Evolutionary conservation across 2,329 filamentous ascomycete species (phyloP), one percentile per base, ranked within the genome.

Genomic region (Lachnellula hyalina): DNA sequence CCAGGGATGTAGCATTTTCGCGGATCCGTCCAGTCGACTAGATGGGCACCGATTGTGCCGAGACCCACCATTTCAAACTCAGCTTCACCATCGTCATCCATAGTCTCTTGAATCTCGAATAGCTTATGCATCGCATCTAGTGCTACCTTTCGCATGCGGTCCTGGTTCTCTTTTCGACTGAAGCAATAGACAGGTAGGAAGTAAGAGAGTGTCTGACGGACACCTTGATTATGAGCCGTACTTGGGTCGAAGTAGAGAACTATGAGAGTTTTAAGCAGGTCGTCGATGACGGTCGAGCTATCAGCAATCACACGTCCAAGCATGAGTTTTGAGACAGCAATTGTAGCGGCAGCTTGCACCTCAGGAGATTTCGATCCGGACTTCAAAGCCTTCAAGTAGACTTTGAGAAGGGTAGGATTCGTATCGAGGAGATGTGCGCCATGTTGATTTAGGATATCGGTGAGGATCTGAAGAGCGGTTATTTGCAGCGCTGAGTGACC

Each of bases 171-270:
- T 4, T 85, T 72, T 3, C 89, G 82, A 7, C 88, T 92, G 71
- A 93, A 96, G 71, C 90, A 94, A 74, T 95, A 97, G 0, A 96
- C 92, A 0, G 93, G 93, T 36, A 97, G 76, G 78, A 96, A 96
- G 72, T 97, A 97, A 61, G 89, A 90, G 52, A 97, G 77, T 0
- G 89, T 87, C 71, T 97, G 93, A 21, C 91, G 80, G 6, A 96
- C 84, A 8, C 85, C 85, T 62, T 93, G 87, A 67, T 96, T 96
- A 28, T 81, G 78, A 0, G 83, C 80, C 4, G 89, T 94, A 4
- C 88, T 83, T 0, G 93, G 91, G 66, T 95, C 87, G 71, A 97
- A 97, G 74, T 96, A 97, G 8, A 89, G 84, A 4, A 96, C 77
- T 1, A 95, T 84, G 3, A 96, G 82, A 1, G 87, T 87, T 72